phyloP scores from a whole-genome alignment of 306 rosid species.

The Corylus heterophylla region DNA sequence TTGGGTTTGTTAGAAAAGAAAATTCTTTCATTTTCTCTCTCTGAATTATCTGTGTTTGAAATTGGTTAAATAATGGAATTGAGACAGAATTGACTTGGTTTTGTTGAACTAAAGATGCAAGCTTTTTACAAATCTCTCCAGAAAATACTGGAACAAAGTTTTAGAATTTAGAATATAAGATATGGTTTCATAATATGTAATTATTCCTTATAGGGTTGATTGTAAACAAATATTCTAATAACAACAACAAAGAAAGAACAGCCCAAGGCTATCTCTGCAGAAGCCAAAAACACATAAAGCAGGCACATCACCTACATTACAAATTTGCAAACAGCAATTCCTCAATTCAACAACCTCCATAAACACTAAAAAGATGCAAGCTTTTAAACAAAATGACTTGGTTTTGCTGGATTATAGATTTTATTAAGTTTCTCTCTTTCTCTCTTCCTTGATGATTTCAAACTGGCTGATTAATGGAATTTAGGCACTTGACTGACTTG shows the following conservation, averaged over 20 bases:
- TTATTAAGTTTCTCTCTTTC: neutral
- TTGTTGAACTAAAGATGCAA: neutral
- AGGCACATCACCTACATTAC: no score
- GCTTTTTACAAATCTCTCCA: neutral
- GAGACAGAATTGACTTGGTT: neutral
- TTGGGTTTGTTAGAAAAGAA: neutral
- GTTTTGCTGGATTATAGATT: neutral
- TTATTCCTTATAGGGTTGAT: no score
- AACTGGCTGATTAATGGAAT: neutral
- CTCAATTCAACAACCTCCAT: no score
- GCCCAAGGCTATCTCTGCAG: no score
- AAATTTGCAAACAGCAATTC: no score
- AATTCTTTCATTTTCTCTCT: neutral
- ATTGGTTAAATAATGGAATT: neutral
- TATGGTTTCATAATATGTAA: no score
- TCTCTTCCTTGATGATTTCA: neutral
- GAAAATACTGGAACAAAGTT: no score
- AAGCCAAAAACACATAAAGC: no score
- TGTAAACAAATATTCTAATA: no score
- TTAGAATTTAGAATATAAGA: no score
- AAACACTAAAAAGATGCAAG: neutral
- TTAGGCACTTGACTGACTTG: neutral
- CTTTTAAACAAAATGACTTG: conserved; percentile 2
- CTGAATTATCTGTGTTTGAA: neutral
- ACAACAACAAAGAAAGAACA: no score